phyloP scores from a whole-genome alignment of 139 green algal genomes.

The Chlamydomonas urium region DNA sequence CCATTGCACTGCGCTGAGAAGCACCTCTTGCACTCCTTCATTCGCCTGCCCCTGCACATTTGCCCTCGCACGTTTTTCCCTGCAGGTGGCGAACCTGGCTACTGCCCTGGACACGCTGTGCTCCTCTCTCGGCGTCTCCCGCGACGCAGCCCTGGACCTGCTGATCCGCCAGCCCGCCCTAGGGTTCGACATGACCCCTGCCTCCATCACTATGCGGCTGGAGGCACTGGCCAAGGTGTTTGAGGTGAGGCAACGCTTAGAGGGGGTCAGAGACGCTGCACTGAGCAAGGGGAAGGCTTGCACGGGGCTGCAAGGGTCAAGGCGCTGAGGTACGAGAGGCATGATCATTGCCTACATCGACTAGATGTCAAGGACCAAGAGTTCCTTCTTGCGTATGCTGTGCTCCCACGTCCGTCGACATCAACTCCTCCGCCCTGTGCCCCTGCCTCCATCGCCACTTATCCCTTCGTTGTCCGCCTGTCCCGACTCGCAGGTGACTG shows the following conservation, averaged over 20 bases:
- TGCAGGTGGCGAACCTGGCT: slow-evolving; percentile 24
- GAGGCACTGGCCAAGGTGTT: slow-evolving; percentile 23
- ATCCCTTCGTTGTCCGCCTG: neutral
- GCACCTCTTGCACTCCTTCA: too few species aligned
- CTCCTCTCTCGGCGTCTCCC: neutral
- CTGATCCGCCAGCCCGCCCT: slow-evolving; percentile 34
- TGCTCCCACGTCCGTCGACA: too few species aligned
- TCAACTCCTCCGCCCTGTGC: too few species aligned
- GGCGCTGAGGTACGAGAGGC: too few species aligned
- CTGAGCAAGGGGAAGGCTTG: too few species aligned
- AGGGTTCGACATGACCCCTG: slow-evolving; percentile 33
- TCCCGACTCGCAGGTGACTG: neutral
- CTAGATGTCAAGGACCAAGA: too few species aligned
- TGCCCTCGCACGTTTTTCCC: neutral
- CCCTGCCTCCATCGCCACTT: neutral
- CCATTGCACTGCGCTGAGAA: too few species aligned
- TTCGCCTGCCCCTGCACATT: too few species aligned
- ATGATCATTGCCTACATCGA: too few species aligned
- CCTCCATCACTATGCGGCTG: slow-evolving; percentile 22
- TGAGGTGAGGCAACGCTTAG: neutral
- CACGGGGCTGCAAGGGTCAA: too few species aligned
- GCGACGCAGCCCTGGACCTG: slow-evolving; percentile 23
- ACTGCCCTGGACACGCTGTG: slow-evolving; percentile 22
- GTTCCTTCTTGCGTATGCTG: too few species aligned
- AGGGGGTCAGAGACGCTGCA: too few species aligned